Conservation (phyloP, 306 rosid genomes). For the Begonia fuchsioides region DNA sequence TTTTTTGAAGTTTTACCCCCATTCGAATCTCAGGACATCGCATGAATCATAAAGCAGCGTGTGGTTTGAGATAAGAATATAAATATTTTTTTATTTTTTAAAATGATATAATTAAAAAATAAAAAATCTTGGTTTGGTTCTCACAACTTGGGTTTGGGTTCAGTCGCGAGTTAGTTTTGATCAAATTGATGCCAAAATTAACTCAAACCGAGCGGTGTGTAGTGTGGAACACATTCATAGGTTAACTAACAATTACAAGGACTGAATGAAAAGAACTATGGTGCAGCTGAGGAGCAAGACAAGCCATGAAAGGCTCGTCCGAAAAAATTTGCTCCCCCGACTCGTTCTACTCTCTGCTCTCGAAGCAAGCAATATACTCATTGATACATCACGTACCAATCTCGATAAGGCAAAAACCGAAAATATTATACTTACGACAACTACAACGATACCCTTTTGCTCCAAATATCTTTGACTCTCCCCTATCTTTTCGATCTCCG, state of each 20-base stretch:
- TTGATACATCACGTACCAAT: constrained; percentile 30
- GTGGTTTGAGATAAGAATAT: no score
- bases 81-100: no score
- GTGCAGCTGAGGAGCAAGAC: constrained; percentile 48
- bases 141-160: no score
- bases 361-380: constrained; percentile 13
- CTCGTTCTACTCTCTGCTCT: constrained; percentile 12
- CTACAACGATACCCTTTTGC: constrained; percentile 45
- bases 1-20: no score
- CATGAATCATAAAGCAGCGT: no score
- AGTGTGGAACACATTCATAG: no score
- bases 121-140: no score
- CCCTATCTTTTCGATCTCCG: constrained; percentile 48
- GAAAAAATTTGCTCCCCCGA: constrained; percentile 53
- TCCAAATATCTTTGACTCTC: constrained; percentile 56
- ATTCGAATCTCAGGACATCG: no score
- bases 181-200: no score
- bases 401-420: constrained; percentile 35
- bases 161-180: no score
- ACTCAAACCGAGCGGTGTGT: no score
- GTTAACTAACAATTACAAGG: constrained; percentile 16
- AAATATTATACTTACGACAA: constrained; percentile 45
- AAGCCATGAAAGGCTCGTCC: constrained; percentile 51
- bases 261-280: constrained; percentile 43
- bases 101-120: no score